These are phyloP conservation scores for Botrytis cinerea DNA, from an alignment of 2,329 filamentous ascomycete species.

Conservation along the genomic window DNA sequence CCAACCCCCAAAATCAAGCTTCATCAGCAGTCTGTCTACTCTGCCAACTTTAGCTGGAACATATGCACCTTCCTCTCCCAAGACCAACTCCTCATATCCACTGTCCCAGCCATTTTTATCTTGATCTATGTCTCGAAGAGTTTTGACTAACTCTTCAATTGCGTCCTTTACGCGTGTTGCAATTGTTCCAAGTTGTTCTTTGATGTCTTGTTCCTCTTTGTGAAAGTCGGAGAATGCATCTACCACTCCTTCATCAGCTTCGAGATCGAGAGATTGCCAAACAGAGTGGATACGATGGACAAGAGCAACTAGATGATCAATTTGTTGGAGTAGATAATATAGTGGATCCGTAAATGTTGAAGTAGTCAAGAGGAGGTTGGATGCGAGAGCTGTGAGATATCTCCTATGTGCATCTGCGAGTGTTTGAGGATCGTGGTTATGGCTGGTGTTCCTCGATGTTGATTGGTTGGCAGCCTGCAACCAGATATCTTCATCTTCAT, in stretches of 20 bases:
- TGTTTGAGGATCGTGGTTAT: conserved; percentile 76
- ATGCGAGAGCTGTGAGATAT: conserved; percentile 70
- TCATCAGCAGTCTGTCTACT: conserved; percentile 86
- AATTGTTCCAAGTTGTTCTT: conserved; percentile 63
- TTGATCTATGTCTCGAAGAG: conserved; percentile 57
- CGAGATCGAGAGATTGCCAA: conserved; percentile 77
- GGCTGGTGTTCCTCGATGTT: conserved; percentile 31
- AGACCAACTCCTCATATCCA: conserved; percentile 42
- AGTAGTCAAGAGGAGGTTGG: conserved; percentile 67
- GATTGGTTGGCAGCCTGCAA: conserved; percentile 38
- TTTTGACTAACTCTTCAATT: conserved; percentile 61
- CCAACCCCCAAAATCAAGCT: conserved; percentile 63
- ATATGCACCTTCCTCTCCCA: conserved; percentile 56
- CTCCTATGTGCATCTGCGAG: conserved; percentile 76
- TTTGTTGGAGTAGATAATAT: conserved; percentile 66
- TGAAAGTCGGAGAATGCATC: conserved; percentile 72
- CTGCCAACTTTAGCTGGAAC: conserved; percentile 73
- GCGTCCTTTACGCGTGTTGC: conserved; percentile 65
- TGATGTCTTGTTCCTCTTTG: conserved; percentile 70
- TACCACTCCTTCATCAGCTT: conserved; percentile 78
- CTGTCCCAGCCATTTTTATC: conserved; percentile 40
- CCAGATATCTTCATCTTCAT: conserved; percentile 48
- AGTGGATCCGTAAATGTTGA: conserved; percentile 63
- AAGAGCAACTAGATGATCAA: conserved; percentile 80
- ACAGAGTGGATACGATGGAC: conserved; percentile 74